Evolutionary conservation across 2,329 filamentous ascomycete genomes (phyloP), one percentile per base, ranked within the genome.

Genomic region (Talaromyces sp.): DNA sequence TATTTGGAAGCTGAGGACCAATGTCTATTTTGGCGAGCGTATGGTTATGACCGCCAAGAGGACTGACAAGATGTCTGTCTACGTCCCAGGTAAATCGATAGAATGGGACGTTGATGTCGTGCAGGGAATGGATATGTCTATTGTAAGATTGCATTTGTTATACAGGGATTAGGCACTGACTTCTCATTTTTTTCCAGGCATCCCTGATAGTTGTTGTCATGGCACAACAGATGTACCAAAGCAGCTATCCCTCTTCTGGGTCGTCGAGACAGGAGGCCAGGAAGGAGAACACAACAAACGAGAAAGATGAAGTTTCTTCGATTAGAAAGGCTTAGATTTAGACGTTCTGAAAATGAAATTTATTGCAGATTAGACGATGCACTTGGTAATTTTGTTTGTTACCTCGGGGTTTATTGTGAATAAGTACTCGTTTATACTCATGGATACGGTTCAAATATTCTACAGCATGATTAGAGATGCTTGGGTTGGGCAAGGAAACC

Each of bases 31-130:
- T 19, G 55, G 62, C 3, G 65, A 59, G 9, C 42, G 19, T 4
- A 17, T 67, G 42, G 56, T 69, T 4, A 69, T 69, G 68, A 59
- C 55, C 8, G 47, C 42, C 1, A 66, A 64, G 42, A 54, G 59
- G 33, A 64, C 56, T n/a, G 57, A 67, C 58, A 63, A 60, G 60
- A 32, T 64, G 42, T 42, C 61, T 13, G 58, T 60, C 15, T 67
- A 66, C 63, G 4, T 66, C 2, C 64, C 65, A 11, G 58, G 55
- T 2, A 69, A 62, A 51, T 42, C 59, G 25, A 27, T 62, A 8
- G 51, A 65, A 42, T 68, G 68, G 67, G 57, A 64, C 58, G 59
- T 66, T 8, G 60, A 64, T 27, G 58, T 69, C 19, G 63, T 63
- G 2, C 54, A 65, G 32, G 64, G 68, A 8, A 57, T 70, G 61